Percentiles rank a stretch among this genome's conserved stretches.
Evolutionary conservation across 2,329 filamentous ascomycete genomes (phyloP).

Genomic region (Fusarium stilboides): DNA sequence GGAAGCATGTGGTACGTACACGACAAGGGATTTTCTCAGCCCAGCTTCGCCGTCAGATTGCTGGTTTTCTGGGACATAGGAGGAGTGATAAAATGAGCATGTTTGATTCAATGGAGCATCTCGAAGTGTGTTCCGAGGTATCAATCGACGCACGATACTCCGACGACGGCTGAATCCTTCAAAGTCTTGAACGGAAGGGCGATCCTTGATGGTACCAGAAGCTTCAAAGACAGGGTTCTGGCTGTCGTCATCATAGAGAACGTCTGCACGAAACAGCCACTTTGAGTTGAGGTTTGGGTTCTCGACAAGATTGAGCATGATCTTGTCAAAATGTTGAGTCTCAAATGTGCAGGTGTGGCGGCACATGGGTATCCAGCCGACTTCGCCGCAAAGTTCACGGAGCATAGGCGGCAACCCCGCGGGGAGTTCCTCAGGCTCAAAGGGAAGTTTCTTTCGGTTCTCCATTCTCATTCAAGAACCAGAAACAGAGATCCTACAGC

Average conservation of each 20-base stretch:
- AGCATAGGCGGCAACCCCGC: conserved; percentile 49
- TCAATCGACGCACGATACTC: conserved; percentile 80
- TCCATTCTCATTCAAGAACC: conserved; percentile 35
- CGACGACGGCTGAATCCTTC: conserved; percentile 63
- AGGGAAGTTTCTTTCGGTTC: conserved; percentile 44
- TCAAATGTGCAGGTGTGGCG: conserved; percentile 73
- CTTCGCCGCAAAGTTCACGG: conserved; percentile 42
- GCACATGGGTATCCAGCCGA: conserved; percentile 69
- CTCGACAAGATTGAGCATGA: conserved; percentile 81
- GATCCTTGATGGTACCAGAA: background rate
- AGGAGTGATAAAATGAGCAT: conserved; percentile 76
- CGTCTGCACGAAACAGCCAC: conserved; percentile 84
- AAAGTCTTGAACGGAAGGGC: conserved; percentile 33
- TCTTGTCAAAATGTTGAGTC: conserved; percentile 73
- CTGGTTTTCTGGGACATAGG: conserved; percentile 15
- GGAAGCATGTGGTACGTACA: conserved; percentile 83
- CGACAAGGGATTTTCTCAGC: conserved; percentile 61
- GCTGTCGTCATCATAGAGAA: conserved; percentile 64
- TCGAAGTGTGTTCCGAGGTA: conserved; percentile 84
- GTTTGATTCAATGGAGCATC: conserved; percentile 86
- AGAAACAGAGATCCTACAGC: conserved; percentile 8
- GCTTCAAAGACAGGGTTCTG: conserved; percentile 26
- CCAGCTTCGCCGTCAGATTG: conserved; percentile 46
- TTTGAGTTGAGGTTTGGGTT: conserved; percentile 87
- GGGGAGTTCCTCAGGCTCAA: conserved; percentile 51